Base-by-base conservation (phyloP, 2,329 filamentous ascomycete genomes). In the Paecilomyces dactylethromorphus region DNA sequence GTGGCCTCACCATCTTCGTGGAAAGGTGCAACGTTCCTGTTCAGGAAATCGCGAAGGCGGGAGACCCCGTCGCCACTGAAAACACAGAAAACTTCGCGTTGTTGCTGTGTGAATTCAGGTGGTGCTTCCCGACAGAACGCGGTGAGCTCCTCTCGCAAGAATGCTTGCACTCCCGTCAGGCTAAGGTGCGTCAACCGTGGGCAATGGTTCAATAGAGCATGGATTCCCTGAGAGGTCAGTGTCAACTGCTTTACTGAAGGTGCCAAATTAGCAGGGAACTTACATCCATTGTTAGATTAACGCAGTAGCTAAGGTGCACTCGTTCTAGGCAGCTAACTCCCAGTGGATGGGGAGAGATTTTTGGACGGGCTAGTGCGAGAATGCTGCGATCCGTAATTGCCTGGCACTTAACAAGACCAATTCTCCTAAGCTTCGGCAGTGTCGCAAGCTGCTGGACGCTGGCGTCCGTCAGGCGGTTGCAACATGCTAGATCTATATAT, bases 401-500 rank as follows among this genome's bases (percentile, higher is more conserved):
- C 61, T 86, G 86, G 70, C 94, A 99, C 75, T 99, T 99, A 57
- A 99, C 94, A 56, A 99, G 78, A 0, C 94, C 94, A 61, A 99
- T 96, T 39, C 94, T 84, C 79, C 96, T 92, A 56, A 99, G 80
- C 74, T 99, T 99, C 2, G 94, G 94, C 5, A 99, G 82, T 13
- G 85, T 85, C 4, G 94, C 92, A 39, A 99, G 81, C 63, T 91
- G 88, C 62, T 84, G 88, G 15, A 99, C 89, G 22, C 92, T 97
- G 11, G 83, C 82, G 67, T 99, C 94, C 0, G 94, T 97, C 61
- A 99, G 79, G 66, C 91, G 87, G 13, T 84, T 85, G 75, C 94
- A 99, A 77, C 94, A 97, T n/a, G 94, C 94, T 51, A 99, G 79
- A 71, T 99, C 94, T 63, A 99, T 99, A 72, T 99, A 99, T 58